Conservation (phyloP, 257 asterid genomes). For the Orobanche coerulescens region DNA sequence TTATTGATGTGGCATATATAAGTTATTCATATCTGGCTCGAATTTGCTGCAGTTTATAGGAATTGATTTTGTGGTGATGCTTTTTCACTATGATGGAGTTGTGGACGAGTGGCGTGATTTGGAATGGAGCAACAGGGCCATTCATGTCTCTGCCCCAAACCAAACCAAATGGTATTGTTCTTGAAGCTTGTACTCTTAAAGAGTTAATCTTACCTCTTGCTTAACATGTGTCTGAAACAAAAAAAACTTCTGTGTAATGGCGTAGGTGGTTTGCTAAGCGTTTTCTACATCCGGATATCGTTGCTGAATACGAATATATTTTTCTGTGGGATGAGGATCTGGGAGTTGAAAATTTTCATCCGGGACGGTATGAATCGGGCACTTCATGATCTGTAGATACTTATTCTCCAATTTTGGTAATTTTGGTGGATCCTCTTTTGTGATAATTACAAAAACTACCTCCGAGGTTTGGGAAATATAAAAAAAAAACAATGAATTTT, state of each 20-base stretch:
- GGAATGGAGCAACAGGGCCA: conserved; percentile 55
- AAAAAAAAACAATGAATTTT: no score
- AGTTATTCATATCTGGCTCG: neutral
- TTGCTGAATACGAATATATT: conserved; percentile 67
- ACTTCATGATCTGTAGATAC: conserved; percentile 10
- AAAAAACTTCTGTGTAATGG: conserved; percentile 12
- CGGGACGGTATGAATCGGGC: conserved; percentile 44
- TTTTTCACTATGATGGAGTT: conserved; percentile 83
- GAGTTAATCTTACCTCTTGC: neutral
- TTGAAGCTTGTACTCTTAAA: neutral
- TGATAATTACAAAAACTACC: neutral
- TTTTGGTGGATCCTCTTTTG: no score
- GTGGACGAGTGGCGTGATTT: conserved; percentile 73
- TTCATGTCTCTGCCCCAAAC: conserved; percentile 66
- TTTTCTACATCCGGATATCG: conserved; percentile 84
- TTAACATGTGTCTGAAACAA: neutral
- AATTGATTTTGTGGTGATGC: conserved; percentile 59
- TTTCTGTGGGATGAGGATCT: conserved; percentile 97
- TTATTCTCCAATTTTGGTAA: conserved; percentile 40
- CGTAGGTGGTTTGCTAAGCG: conserved; percentile 96
- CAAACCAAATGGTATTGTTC: conserved; percentile 73
- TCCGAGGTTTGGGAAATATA: neutral
- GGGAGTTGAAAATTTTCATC: conserved; percentile 72
- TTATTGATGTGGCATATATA: neutral
- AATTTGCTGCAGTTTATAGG: conserved; percentile 57